Conservation (phyloP, 192 early-diverging fungal genomes). For the Coemansia sp. region DNA sequence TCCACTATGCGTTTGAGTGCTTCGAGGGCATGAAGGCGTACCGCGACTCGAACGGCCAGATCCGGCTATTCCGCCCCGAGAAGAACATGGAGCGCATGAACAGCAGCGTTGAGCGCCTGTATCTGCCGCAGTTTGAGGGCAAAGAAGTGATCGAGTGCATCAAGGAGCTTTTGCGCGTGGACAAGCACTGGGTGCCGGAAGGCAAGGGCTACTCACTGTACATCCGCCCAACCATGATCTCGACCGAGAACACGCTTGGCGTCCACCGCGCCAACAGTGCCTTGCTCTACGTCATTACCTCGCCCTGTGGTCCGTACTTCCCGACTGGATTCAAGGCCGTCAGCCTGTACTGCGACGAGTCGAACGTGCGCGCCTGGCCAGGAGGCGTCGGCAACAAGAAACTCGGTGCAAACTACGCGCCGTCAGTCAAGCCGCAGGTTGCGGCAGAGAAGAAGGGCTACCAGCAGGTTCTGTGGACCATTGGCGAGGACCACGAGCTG, state of each 20-base stretch:
- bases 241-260: conserved; percentile 80
- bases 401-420: conserved; percentile 70
- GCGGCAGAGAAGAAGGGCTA: conserved; percentile 85
- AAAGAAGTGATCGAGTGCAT: conserved; percentile 80
- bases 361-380: conserved; percentile 92
- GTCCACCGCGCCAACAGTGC: conserved; percentile 80
- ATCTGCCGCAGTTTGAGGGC: conserved; percentile 79
- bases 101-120: conserved; percentile 72
- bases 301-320: conserved; percentile 95
- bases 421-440: conserved; percentile 67
- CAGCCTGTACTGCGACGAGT: conserved; percentile 76
- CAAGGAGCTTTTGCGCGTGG: conserved; percentile 75
- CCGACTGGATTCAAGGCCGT: conserved; percentile 91
- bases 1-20: conserved; percentile 93
- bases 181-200: conserved; percentile 86
- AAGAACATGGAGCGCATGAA: conserved; percentile 95
- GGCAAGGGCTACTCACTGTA: conserved; percentile 93
- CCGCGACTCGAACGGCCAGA: conserved; percentile 83
- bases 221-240: conserved; percentile 89
- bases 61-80: conserved; percentile 93
- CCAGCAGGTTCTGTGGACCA: conserved; percentile 95
- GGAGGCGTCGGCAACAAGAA: conserved; percentile 93
- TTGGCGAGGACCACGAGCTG: conserved; percentile 78
- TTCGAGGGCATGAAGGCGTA: conserved; percentile 94
- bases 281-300: conserved; percentile 83